Conservation (phyloP, 306 rosid genomes). For the Vigna hirtella region DNA sequence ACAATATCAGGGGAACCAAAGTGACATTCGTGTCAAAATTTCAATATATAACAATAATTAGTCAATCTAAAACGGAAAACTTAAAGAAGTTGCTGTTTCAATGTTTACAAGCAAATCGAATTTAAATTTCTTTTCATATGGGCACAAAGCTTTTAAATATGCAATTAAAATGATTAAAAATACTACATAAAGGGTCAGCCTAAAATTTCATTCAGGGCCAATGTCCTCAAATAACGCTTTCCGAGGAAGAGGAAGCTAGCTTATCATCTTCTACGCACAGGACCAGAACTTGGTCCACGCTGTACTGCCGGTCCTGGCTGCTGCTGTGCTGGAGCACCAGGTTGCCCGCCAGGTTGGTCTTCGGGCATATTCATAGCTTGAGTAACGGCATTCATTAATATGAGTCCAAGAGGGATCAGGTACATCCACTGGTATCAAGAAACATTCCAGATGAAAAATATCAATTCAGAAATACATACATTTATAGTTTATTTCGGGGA, state of each 20-base stretch:
- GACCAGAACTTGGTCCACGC: slow-evolving; percentile 74
- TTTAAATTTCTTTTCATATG: not conserved
- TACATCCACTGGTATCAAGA: slow-evolving; percentile 88
- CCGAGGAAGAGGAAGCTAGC: slow-evolving; percentile 25
- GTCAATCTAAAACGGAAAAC: slow-evolving; percentile 42
- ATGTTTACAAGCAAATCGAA: slow-evolving; percentile 33
- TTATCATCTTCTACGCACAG: slow-evolving; percentile 74
- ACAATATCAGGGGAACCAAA: slow-evolving; percentile 9
- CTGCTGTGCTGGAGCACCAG: slow-evolving; percentile 52
- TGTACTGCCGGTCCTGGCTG: slow-evolving; percentile 60
- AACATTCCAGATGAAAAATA: slow-evolving; percentile 18
- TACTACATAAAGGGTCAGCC: slow-evolving; percentile 41
- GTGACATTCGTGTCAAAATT: slow-evolving; percentile 40
- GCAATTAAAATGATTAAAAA: slow-evolving; percentile 30
- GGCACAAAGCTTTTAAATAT: slow-evolving; percentile 39
- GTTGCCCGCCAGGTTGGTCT: slow-evolving; percentile 70
- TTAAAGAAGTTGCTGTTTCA: not conserved
- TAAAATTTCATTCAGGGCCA: slow-evolving; percentile 33
- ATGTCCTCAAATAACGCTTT: slow-evolving; percentile 32
- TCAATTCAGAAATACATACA: slow-evolving; percentile 23
- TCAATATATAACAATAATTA: slow-evolving; percentile 36
- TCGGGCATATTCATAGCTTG: slow-evolving; percentile 97
- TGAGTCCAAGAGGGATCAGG: slow-evolving; percentile 90
- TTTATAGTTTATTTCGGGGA: not conserved
- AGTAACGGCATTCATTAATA: slow-evolving; percentile 90